Conservation (phyloP, 352 stramenopile species). For the Phytopythium vexans region DNA sequence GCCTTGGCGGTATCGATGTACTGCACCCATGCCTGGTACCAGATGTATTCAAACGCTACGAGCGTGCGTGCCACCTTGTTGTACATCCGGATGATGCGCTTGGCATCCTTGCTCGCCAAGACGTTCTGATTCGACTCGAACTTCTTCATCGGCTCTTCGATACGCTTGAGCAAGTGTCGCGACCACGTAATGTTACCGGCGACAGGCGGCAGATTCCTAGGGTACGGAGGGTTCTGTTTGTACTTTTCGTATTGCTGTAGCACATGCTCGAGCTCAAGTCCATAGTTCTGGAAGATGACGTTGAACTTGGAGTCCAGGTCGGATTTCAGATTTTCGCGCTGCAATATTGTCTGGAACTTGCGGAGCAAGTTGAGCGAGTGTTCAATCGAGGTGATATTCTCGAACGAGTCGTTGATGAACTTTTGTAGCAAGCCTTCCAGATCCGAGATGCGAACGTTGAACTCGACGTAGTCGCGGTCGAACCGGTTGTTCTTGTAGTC, state of each 20-base stretch:
- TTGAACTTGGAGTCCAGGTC: constrained; percentile 99
- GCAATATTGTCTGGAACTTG: constrained; percentile 98
- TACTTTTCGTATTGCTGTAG: constrained; percentile 98
- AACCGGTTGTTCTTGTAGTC: constrained; percentile 99
- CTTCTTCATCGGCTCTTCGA: constrained; percentile 99
- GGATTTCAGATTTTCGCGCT: constrained; percentile 97
- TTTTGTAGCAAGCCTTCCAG: constrained; percentile 96
- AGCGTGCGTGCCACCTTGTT: constrained; percentile 98
- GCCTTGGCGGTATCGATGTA: constrained; percentile 98
- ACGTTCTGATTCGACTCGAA: constrained; percentile 99
- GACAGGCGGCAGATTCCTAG: constrained; percentile 95
- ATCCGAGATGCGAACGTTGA: constrained; percentile 95
- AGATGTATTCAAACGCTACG: constrained; percentile 99
- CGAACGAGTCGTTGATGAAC: constrained; percentile 99
- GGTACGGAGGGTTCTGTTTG: constrained; percentile 96
- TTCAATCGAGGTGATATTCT: constrained; percentile 98
- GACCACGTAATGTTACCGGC: constrained; percentile 98
- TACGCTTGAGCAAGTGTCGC: constrained; percentile 96
- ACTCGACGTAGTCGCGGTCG: constrained; percentile 96
- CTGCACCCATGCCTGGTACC: constrained; percentile 98
- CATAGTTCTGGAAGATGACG: constrained; percentile 99
- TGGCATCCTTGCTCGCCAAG: constrained; percentile 95
- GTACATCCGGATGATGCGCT: constrained; percentile 99
- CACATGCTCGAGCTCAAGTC: constrained; percentile 96
- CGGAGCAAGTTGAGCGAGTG: constrained; percentile 95